Evolutionary conservation across 2,329 filamentous ascomycete species (phyloP), one percentile per base, ranked within the genome.

Genomic region (Trichophaea hybrida): DNA sequence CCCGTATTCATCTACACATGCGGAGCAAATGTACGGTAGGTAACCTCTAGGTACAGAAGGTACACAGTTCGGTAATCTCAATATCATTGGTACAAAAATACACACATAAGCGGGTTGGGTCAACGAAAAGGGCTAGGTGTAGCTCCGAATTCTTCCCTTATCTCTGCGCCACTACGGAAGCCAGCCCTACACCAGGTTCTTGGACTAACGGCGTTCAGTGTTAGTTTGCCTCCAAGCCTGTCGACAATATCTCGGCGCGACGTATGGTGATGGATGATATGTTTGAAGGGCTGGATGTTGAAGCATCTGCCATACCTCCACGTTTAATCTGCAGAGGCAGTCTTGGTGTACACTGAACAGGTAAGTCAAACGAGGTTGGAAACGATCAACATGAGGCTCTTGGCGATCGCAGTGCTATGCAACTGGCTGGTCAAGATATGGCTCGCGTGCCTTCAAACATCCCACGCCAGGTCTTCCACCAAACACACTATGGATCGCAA

Each of bases 81-180:
- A 24, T 24, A 1, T 24, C 24, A 3, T 24, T 24, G 24, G 24
- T 24, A 24, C 24, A 24, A 24, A 24, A 24, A 24, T 24, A 24
- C 24, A 24, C 24, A 24, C 24, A 24, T 24, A 24, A 24, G 24
- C 24, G 24, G 24, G 24, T 24, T 24, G 24, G 24, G 24, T 24
- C 24, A 24, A 24, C 24, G 24, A 24, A 24, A 24, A 24, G 3
- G 24, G 24, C 3, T 3, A 1, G 3, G 24, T 24, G 24, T 46
- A 17, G 48, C 48, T 51, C 48, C 48, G 48, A 32, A 13, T 51
- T 51, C 48, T 51, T 51, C 48, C 48, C 48, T 51, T 51, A 51
- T 51, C 48, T 51, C 48, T 51, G 4, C 48, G 48, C 48, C n/a
- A 17, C 48, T 43, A 2, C 38, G 38, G 38, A 43, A 43, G 38